Base-by-base conservation (phyloP, 139 green algal species). In the Raphidocelis subcapitata region DNA sequence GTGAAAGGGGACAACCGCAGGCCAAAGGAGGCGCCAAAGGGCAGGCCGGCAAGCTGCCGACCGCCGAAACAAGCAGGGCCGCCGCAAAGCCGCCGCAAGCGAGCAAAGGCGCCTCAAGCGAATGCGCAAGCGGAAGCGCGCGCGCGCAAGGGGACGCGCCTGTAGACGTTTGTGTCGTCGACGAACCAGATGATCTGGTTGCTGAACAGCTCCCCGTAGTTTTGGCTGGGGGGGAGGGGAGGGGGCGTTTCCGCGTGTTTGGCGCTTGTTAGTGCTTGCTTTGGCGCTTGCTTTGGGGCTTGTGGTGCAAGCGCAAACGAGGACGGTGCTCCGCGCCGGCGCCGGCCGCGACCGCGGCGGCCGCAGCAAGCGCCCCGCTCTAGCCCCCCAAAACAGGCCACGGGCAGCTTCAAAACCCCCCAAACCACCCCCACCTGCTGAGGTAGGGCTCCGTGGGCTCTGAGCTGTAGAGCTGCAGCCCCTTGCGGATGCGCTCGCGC, bases 161-260 rank as follows among this genome's bases (percentile, higher is more conserved):
- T 92, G 86, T 99, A 99, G 80, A 99, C 96, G 79, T 99, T 99
- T 79, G 96, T 98, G 92, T 99, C 96, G 67, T 99, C 96, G 70
- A 99, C 95, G 79, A 99, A 99, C 95, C 96, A 99, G 79, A 99
- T 98, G 80, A 94, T 98, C 90, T 99, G 96, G 84, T 97, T 97
- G 77, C 68, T 87, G 80, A 74, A 79, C 60, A 99, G 90, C 90
- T 99, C 96, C 66, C 95, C 95, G 72, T 99, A 99, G 86, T 99
- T 99, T 84, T 99, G 90, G 28, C 75, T 88, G 26, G n/a, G n/a
- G n/a, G n/a, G n/a, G n/a, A n/a, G n/a, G n/a, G 77, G 89, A 24
- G 97, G 86, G 82, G 96, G 95, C 49, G 49, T 57, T 18, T 57
- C 18, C 49, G 18, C 20, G 18, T 18, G 49, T 57, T n/a, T n/a